phyloP scores from a whole-genome alignment of 768 basidiomycete species.

The Auriscalpium orientale region DNA sequence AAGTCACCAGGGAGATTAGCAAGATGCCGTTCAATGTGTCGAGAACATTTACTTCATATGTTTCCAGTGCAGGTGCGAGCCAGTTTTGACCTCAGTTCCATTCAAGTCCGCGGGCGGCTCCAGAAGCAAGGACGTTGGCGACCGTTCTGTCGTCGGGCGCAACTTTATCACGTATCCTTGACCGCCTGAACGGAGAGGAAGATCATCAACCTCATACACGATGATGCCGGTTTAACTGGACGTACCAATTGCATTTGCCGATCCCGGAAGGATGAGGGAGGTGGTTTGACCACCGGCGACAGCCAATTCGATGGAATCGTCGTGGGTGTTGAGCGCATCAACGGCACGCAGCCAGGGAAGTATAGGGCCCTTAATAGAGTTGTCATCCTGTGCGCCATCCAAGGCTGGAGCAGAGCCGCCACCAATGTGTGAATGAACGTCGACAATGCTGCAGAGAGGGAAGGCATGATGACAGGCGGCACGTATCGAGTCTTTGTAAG shows the following conservation, averaged over 20 bases:
- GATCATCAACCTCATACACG: no score
- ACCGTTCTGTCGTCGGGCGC: slow-evolving; percentile 61
- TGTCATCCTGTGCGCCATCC: slow-evolving; percentile 41
- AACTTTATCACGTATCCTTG: slow-evolving; percentile 78
- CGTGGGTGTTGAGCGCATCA: slow-evolving; percentile 72
- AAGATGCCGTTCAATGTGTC: not conserved
- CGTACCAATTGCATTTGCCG: slow-evolving; percentile 51
- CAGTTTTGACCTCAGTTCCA: slow-evolving; percentile 35
- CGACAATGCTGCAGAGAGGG: slow-evolving; percentile 31
- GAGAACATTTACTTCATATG: slow-evolving; percentile 58
- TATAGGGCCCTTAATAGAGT: slow-evolving; percentile 45
- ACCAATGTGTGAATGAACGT: slow-evolving; percentile 53
- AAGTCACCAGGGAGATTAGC: not conserved
- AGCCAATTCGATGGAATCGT: slow-evolving; percentile 47
- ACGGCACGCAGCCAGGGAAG: slow-evolving; percentile 61
- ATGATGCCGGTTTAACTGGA: not conserved
- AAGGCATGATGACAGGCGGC: no score
- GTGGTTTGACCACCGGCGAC: slow-evolving; percentile 71
- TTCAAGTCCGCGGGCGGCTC: slow-evolving; percentile 67
- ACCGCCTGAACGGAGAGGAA: slow-evolving; percentile 37
- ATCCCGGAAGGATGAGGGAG: slow-evolving; percentile 69
- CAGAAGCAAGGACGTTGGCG: slow-evolving; percentile 65
- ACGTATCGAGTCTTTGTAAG: not conserved
- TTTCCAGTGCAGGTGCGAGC: slow-evolving; percentile 52
- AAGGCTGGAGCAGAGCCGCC: slow-evolving; percentile 23